Evolutionary conservation across 75 land plant species (phyloP), one percentile per base, ranked within the genome.

Genomic region (Gnetum montanum): DNA sequence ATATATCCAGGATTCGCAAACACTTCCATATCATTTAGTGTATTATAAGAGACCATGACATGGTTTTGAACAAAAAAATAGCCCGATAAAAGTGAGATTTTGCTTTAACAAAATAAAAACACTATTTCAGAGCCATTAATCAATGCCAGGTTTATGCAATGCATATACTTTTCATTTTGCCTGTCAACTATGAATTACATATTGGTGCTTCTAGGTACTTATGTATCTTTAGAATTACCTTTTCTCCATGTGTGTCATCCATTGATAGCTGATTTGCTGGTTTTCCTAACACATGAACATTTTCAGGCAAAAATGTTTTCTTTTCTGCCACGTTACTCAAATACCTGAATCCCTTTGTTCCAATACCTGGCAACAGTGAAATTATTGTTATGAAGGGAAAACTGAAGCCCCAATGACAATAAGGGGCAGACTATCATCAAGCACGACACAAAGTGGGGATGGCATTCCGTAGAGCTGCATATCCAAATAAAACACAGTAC

Each of bases 41-140:
- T n/a, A n/a, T n/a, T n/a, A n/a, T n/a, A n/a, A n/a, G n/a, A n/a
- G n/a, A n/a, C n/a, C n/a, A n/a, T n/a, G n/a, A n/a, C n/a, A n/a
- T n/a, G n/a, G n/a, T n/a, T n/a, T n/a, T 52, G 25, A 86, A 61
- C 26, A 79, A 41, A 41, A 41, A 41, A 41, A 38, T 38, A n/a
- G 15, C 6, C 2, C 41, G 15, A 2, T 38, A n/a, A 12, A 12
- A 38, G 41, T 4, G 4, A 38, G 15, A 12, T 38, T 1, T 2
- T 38, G 11, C 15, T 4, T 38, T 12, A 38, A 12, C 15, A 38
- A 12, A n/a, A 12, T 3, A 38, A 38, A 38, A 4, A 4, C 4
- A 6, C 2, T 38, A 38, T 38, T 0, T 3, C n/a, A n/a, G n/a
- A n/a, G 41, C 15, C 4, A 6, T n/a, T 6, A 4, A 12, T n/a